These are phyloP conservation scores for Blastobotrys parvus DNA, from an alignment of 805 yeast genomes.

Conservation along the genomic window DNA sequence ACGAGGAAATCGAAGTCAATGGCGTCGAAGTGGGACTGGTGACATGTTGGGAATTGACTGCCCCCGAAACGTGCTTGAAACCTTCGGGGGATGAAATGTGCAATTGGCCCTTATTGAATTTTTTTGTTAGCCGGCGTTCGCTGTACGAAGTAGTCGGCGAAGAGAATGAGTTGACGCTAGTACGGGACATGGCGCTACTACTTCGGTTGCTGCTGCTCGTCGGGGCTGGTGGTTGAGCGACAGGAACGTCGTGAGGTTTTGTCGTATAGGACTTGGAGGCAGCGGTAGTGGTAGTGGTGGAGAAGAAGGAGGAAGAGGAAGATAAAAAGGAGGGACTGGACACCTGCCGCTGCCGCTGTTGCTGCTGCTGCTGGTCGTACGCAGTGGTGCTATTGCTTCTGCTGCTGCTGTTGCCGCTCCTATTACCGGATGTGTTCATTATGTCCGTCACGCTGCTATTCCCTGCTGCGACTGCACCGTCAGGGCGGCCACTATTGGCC, in stretches of 20 bases:
- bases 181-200: no score
- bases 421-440: no score
- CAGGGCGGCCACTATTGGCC: background rate
- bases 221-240: background rate
- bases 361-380: background rate
- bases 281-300: background rate
- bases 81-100: conserved; percentile 5
- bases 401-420: no score
- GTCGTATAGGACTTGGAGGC: no score
- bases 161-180: background rate
- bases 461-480: background rate
- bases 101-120: background rate
- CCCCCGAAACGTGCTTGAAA: conserved; percentile 1
- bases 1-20: background rate
- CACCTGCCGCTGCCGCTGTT: background rate
- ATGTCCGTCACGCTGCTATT: conserved; percentile 3
- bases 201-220: no score
- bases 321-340: no score
- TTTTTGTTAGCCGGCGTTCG: background rate
- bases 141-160: background rate
- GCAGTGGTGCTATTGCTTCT: no score
- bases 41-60: background rate
- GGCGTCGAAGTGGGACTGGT: background rate
- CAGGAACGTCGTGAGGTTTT: no score
- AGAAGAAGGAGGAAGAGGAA: no score